Base-by-base conservation (phyloP, 2,329 filamentous ascomycete species). In the Byssoonygena ceratinophila region DNA sequence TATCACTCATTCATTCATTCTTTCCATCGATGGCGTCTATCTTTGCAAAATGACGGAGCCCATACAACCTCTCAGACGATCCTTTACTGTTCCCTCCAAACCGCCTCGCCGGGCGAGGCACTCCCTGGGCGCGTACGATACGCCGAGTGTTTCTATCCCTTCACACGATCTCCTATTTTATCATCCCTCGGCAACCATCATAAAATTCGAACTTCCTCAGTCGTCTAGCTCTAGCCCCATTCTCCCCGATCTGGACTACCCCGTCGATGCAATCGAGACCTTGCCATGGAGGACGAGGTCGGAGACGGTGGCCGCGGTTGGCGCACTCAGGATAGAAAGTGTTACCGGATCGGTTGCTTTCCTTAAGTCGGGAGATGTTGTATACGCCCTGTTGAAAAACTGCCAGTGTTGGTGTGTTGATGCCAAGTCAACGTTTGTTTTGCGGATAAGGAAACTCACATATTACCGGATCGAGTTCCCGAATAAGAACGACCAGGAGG, bases 361-460 rank as follows among this genome's bases (percentile, higher is more conserved):
- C 62, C 76, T 96, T 8, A 91, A 85, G 67, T 94, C 88, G 58
- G 87, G 87, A 55, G 82, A 81, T 52, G 83, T 90, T 14, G 76
- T 95, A 16, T 87, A 92, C 61, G 85, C 90, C 9, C 92, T 96
- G 57, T 72, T 96, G 49, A 87, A 87, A 22, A 87, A 87, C 66
- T 94, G 88, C 54, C 89, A 95, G 68, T 94, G 86, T 64, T 96
- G 90, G 90, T 94, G 86, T 66, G 85, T 96, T 29, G 87, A 94
- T 66, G 85, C 87, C 53, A 78, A 83, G 52, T 84, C 84, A 37
- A 88, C 83, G 60, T 95, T 94, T 60, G 85, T 94, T n/a, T 72
- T 96, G 54, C 85, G 90, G 58, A 87, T 94, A 58, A 78, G 88
- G 20, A 80, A 84, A 41, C 84, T 90, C 27, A 84, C 85, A 40